Percentiles rank a stretch among this genome's conserved stretches.
Conservation (phyloP, 176 grass and related monocot genomes). For the Saccharum officinarum region DNA sequence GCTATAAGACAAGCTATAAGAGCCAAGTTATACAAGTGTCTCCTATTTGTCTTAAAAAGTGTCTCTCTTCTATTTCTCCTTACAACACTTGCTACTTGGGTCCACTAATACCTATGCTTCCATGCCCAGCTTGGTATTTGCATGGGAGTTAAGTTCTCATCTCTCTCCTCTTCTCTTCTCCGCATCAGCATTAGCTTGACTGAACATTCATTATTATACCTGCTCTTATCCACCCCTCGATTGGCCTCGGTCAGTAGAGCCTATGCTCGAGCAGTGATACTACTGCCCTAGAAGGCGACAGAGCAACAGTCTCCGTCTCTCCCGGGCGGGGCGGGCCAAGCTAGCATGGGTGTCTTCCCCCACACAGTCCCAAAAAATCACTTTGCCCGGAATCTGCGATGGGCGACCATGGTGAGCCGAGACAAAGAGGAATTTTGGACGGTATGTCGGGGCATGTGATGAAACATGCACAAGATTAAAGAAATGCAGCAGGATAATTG, state of each 20-base stretch:
- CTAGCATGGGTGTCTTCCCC: neutral
- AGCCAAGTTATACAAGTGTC: no score
- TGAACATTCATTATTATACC: no score
- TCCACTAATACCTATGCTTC: no score
- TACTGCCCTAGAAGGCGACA: neutral
- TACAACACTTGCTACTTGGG: no score
- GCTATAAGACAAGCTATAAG: no score
- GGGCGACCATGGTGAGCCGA: neutral
- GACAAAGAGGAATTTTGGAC: slow-evolving; percentile 39
- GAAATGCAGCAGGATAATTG: neutral
- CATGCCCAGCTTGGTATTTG: no score
- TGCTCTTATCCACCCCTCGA: no score
- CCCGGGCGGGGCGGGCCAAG: neutral
- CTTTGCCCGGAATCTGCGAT: slow-evolving; percentile 36
- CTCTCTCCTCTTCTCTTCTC: no score
- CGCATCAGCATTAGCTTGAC: no score
- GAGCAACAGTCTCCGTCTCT: slow-evolving; percentile 6
- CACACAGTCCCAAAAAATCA: neutral
- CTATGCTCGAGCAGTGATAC: neutral
- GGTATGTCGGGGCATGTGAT: slow-evolving; percentile 42
- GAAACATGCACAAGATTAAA: neutral
- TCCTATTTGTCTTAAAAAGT: no score
- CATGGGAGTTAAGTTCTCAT: no score
- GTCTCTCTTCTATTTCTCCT: no score
- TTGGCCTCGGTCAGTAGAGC: neutral